Evolutionary conservation across 192 early-diverging fungal genomes (phyloP).

Genomic region (Podila minutissima): DNA sequence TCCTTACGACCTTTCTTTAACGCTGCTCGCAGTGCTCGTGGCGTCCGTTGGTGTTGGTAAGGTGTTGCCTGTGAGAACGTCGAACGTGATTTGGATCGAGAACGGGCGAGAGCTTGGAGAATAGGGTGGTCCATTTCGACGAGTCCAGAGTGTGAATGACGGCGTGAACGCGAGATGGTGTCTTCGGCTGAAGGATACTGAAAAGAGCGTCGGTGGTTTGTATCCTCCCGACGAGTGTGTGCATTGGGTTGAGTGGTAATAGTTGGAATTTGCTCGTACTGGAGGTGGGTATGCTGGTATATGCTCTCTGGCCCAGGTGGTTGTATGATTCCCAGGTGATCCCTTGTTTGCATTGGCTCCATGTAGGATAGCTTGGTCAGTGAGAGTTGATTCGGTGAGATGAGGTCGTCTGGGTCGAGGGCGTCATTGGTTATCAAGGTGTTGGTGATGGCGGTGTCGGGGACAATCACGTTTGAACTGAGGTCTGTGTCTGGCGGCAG

Average conservation of each 20-base stretch:
- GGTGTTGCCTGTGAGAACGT: constrained; percentile 7
- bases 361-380: background rate
- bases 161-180: constrained; percentile 6
- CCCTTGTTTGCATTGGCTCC: background rate
- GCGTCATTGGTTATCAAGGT: constrained; percentile 30
- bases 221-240: background rate
- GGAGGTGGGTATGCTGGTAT: too few species aligned
- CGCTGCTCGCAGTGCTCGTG: constrained; percentile 16
- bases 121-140: background rate
- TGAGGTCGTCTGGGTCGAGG: background rate
- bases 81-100: constrained; percentile 13
- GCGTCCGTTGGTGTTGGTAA: constrained; percentile 30
- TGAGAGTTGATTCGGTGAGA: background rate
- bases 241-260: background rate
- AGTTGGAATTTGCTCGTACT: background rate
- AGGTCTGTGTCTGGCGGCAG: constrained; percentile 34
- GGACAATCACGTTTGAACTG: constrained; percentile 36
- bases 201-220: background rate
- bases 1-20: constrained; percentile 38
- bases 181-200: background rate
- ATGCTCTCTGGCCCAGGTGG: constrained; percentile 1
- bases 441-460: constrained; percentile 42
- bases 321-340: constrained; percentile 23
- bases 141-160: constrained; percentile 35
- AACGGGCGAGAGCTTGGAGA: background rate